Percentiles rank a stretch among this genome's conserved stretches.
Evolutionary conservation across 202 grass and related monocot species (phyloP).

Genomic region (Carex arenaria): DNA sequence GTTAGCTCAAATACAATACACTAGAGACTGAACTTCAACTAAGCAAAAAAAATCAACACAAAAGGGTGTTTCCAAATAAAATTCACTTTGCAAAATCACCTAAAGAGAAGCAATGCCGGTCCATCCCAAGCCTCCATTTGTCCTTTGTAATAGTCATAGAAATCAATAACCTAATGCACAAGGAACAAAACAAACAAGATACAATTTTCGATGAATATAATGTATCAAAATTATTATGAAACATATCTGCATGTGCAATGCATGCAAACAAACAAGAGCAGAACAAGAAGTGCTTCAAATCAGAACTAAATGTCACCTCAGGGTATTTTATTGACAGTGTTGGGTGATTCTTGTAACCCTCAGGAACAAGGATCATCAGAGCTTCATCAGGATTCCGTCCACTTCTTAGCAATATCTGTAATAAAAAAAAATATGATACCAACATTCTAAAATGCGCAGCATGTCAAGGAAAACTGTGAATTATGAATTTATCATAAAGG

Average conservation of each 20-base stretch:
- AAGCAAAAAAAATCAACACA: constrained; percentile 29
- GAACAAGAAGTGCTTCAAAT: constrained; percentile 4
- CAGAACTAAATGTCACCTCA: constrained; percentile 51
- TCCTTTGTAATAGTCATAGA: constrained; percentile 99
- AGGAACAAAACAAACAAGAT: constrained; percentile 3
- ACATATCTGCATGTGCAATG: background rate
- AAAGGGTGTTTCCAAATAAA: background rate
- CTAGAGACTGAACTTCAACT: constrained; percentile 4
- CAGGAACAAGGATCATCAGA: constrained; percentile 97
- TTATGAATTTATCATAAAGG: background rate
- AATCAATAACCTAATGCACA: constrained; percentile 74
- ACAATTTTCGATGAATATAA: background rate
- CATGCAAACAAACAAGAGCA: background rate
- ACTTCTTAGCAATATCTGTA: constrained; percentile 81
- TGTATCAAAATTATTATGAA: background rate
- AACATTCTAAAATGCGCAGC: constrained; percentile 10
- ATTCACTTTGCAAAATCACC: constrained; percentile 40
- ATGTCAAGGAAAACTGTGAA: background rate
- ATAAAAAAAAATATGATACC: constrained; percentile 21
- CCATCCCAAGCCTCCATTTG: constrained; percentile 99
- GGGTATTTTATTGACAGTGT: constrained; percentile 97
- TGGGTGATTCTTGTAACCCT: constrained; percentile 99
- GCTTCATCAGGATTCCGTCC: constrained; percentile 91
- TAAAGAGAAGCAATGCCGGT: constrained; percentile 96
- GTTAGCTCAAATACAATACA: constrained; percentile 26